phyloP scores from a whole-genome alignment of 371 early-diverging fungal genomes.

The Dichotomocladium elegans region DNA sequence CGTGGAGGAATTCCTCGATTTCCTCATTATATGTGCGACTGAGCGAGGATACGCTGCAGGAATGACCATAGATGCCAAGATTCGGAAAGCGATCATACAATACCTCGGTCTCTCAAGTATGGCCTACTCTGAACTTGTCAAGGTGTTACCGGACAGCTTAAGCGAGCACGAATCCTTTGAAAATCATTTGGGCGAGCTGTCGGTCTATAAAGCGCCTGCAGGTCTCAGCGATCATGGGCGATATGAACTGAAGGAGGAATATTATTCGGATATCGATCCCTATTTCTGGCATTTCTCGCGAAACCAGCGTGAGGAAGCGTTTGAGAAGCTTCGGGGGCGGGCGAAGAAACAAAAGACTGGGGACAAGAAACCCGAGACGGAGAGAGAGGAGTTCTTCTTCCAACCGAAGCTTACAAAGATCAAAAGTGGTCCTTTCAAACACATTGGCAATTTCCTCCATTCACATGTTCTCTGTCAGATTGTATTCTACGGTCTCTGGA shows the following conservation, averaged over 20 bases:
- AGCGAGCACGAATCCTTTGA: conserved; percentile 75
- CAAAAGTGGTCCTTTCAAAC: conserved; percentile 66
- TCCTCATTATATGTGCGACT: conserved; percentile 78
- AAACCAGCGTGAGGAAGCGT: conserved; percentile 87
- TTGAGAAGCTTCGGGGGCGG: conserved; percentile 57
- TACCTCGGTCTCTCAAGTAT: conserved; percentile 66
- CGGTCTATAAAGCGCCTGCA: conserved; percentile 82
- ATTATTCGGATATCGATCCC: conserved; percentile 81
- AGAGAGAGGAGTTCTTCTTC: conserved; percentile 45
- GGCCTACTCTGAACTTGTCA: conserved; percentile 82
- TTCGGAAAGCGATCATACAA: conserved; percentile 86
- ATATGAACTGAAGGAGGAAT: conserved; percentile 86
- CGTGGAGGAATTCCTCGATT: conserved; percentile 82
- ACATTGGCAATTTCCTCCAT: conserved; percentile 67
- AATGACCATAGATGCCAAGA: conserved; percentile 64
- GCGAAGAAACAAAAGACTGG: conserved; percentile 22
- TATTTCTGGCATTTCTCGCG: conserved; percentile 91
- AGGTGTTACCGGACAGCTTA: conserved; percentile 80
- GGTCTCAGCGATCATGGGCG: conserved; percentile 78
- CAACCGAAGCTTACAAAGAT: conserved; percentile 60
- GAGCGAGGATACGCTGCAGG: conserved; percentile 77
- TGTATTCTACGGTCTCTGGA: conserved; percentile 74
- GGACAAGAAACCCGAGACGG: conserved; percentile 2
- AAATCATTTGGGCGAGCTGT: conserved; percentile 64
- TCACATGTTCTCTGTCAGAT: conserved; percentile 69